Percentiles rank a stretch among this genome's conserved stretches.
Evolutionary conservation across 139 green algal species (phyloP).

Genomic region (Coelastrella sp.): DNA sequence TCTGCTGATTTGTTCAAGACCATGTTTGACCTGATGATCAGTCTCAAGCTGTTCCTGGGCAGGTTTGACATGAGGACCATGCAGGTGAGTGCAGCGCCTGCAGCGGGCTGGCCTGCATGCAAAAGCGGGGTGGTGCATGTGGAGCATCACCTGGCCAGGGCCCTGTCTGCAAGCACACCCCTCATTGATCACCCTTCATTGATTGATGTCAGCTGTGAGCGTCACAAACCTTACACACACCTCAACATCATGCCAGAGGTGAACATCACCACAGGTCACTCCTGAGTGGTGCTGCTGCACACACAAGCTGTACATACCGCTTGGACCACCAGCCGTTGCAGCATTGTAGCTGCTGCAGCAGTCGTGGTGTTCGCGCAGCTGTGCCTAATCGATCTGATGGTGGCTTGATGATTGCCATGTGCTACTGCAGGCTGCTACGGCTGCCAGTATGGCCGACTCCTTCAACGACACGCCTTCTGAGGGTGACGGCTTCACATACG

Average conservation of each 20-base stretch:
- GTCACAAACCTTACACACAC: too few species aligned
- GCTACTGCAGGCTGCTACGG: slow-evolving; percentile 64
- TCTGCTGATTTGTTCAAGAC: slow-evolving; percentile 91
- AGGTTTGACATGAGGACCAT: slow-evolving; percentile 93
- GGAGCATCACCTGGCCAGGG: too few species aligned
- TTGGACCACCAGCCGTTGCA: too few species aligned
- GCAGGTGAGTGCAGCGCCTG: slow-evolving; percentile 61
- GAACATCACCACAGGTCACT: too few species aligned
- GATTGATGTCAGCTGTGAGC: not conserved
- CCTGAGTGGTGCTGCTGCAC: too few species aligned
- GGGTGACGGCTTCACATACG: slow-evolving; percentile 90
- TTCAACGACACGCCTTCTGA: slow-evolving; percentile 64
- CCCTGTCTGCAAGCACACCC: not conserved
- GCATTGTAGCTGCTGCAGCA: too few species aligned
- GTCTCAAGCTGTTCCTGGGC: slow-evolving; percentile 90
- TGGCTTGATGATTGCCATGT: not conserved
- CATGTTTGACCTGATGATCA: slow-evolving; percentile 85
- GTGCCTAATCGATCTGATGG: not conserved
- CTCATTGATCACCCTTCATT: not conserved
- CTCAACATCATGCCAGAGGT: too few species aligned
- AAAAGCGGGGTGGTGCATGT: too few species aligned
- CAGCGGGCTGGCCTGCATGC: too few species aligned
- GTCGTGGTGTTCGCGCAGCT: not conserved
- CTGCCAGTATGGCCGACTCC: slow-evolving; percentile 58
- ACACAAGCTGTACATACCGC: too few species aligned